Conservation (phyloP, 352 stramenopile species). For the Pythium utonaiense region DNA sequence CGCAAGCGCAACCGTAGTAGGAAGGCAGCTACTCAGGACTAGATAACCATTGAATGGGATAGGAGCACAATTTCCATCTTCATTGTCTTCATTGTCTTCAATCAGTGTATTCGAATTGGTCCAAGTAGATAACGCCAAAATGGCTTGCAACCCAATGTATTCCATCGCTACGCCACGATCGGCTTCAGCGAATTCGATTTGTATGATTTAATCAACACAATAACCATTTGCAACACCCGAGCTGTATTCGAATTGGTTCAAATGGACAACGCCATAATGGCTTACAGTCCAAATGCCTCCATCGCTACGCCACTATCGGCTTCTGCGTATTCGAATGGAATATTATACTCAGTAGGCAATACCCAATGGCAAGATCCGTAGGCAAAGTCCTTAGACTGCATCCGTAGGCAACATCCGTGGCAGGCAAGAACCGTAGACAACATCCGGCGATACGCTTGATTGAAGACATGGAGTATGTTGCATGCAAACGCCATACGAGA, state of each 20-base stretch:
- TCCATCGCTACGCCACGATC: neutral
- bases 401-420: too few relatives aligned
- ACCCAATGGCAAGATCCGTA: too few relatives aligned
- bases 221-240: too few relatives aligned
- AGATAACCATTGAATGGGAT: neutral
- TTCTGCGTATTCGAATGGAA: neutral
- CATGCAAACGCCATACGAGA: too few relatives aligned
- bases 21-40: neutral
- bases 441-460: too few relatives aligned
- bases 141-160: neutral
- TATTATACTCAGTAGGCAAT: too few relatives aligned
- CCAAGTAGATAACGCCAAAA: neutral
- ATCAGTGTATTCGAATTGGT: neutral
- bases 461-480: too few relatives aligned
- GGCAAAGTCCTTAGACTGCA: too few relatives aligned
- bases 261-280: neutral
- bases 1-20: neutral
- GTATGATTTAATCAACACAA: too few relatives aligned
- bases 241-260: neutral
- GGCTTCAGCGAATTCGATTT: neutral
- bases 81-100: neutral
- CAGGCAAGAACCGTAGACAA: too few relatives aligned
- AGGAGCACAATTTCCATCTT: neutral
- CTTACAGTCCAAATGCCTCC: neutral
- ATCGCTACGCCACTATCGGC: neutral